These are phyloP conservation scores for Pseudognaphalium luteoalbum DNA, from an alignment of 129 eudicot genomes.

Conservation along the genomic window DNA sequence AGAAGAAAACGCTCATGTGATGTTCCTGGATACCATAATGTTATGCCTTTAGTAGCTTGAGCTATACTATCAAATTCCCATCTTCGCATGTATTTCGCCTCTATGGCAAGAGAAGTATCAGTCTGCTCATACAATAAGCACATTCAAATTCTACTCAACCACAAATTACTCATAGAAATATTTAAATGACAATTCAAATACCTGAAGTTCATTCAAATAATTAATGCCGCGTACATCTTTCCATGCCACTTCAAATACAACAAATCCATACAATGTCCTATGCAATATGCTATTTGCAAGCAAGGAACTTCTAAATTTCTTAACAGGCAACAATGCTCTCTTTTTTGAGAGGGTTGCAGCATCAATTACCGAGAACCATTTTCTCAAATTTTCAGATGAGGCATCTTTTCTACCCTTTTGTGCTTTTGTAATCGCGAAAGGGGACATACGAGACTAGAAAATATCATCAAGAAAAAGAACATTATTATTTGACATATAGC, in stretches of 20 bases:
- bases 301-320: conserved; percentile 67
- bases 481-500: conserved; percentile 5
- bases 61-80: conserved; percentile 96
- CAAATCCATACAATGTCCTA: conserved; percentile 82
- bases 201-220: conserved; percentile 95
- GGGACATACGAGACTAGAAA: conserved; percentile 86
- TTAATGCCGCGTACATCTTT: conserved; percentile 83
- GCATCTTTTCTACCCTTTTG: conserved; percentile 53
- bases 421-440: conserved; percentile 77
- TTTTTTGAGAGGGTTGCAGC: conserved; percentile 56
- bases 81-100: conserved; percentile 76
- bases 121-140: conserved; percentile 50
- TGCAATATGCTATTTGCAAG: conserved; percentile 68
- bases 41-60: conserved; percentile 63
- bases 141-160: background rate
- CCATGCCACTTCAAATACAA: conserved; percentile 88
- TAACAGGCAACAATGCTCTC: conserved; percentile 74
- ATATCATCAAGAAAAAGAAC: conserved; percentile 5
- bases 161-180: conserved; percentile 5
- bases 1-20: conserved; percentile 50
- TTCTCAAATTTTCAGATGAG: conserved; percentile 40
- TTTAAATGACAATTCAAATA: conserved; percentile 12
- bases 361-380: conserved; percentile 60
- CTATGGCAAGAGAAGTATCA: conserved; percentile 88
- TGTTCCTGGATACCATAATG: conserved; percentile 91